Evolutionary conservation across 208 protist species (phyloP), one percentile per base, ranked within the genome.

Genomic region (Acanthamoeba healyi): DNA sequence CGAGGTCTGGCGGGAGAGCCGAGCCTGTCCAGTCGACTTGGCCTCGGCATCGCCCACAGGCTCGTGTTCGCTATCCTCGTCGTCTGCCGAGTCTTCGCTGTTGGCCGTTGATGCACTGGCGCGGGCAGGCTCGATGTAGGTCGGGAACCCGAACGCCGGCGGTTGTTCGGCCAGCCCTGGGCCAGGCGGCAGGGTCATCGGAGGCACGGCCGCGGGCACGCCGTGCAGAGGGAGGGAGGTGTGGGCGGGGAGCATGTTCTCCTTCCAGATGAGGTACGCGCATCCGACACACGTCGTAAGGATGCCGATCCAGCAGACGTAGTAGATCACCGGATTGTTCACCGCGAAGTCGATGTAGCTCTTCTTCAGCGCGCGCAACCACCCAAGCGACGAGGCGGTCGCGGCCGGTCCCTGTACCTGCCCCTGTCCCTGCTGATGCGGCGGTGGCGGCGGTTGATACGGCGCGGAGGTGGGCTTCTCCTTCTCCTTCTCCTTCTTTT

Each of bases 211-310:
- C 2, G 14, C 58, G n/a, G 58, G 7, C 3, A 34, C 58, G 7
- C 7, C 58, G 58, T 5, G 58, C 5, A 58, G 63, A 19, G 63
- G 63, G 14, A 38, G 6, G 19, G n/a, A 7, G 34, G 6, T 10
- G 34, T 79, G 67, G 19, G 9, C 29, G 1, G 67, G 67, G 1
- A 79, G 10, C 67, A 79, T 79, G 67, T 79, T 79, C 36, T 79
- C 67, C 36, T 79, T 79, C 67, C 67, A 79, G 67, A 79, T 79
- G 67, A 79, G 67, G 67, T 79, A 79, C 10, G 36, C 67, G 36
- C 67, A 79, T 7, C 67, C 67, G 67, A 46, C 67, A 36, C 67
- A 79, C 7, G 67, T 79, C 26, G 36, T 44, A 19, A 79, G 67
- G 67, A 79, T 79, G 38, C 42, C 46, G 67, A 79, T 29, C 67